Evolutionary conservation across 495 filamentous ascomycete genomes (phyloP).

Genomic region (Rusavskia elegans): DNA sequence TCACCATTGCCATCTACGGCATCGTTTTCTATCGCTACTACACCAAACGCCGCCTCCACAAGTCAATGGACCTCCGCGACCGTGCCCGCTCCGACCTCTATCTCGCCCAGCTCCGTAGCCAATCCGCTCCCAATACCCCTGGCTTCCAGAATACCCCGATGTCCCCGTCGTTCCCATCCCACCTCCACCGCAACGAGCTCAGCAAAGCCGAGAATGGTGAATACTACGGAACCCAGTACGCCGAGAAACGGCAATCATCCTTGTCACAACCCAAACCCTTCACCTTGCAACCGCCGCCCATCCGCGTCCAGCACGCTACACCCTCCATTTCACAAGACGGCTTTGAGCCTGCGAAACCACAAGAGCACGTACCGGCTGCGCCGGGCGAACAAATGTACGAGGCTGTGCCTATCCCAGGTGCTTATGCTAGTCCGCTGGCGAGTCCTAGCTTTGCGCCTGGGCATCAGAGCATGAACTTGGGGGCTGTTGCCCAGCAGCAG

Average conservation of each 20-base stretch:
- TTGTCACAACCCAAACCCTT: constrained; percentile 44
- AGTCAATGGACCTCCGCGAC: constrained; percentile 93
- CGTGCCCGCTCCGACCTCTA: constrained; percentile 85
- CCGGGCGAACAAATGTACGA: constrained; percentile 36
- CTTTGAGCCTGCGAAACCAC: constrained; percentile 25
- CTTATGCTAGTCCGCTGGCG: constrained; percentile 28
- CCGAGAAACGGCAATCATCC: constrained; percentile 20
- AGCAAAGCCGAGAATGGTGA: constrained; percentile 43
- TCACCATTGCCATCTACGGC: constrained; percentile 84
- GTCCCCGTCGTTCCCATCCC: constrained; percentile 24
- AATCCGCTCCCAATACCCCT: constrained; percentile 90
- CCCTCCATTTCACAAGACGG: constrained; percentile 45
- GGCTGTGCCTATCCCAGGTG: constrained; percentile 35
- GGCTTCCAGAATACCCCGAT: constrained; percentile 53
- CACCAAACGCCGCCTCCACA: constrained; percentile 83
- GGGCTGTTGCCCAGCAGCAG: background rate
- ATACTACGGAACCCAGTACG: constrained; percentile 31
- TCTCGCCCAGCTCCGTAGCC: constrained; percentile 80
- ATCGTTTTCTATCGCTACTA: constrained; percentile 93
- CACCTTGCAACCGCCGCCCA: constrained; percentile 70
- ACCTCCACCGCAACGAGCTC: constrained; percentile 27
- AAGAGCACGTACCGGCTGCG: constrained; percentile 27
- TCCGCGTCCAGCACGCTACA: constrained; percentile 57
- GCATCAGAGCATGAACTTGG: constrained; percentile 10
- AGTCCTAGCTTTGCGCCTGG: constrained; percentile 16